Base-by-base conservation (phyloP, 78 protist genomes). In the Capsaspora owczarzaki region DNA sequence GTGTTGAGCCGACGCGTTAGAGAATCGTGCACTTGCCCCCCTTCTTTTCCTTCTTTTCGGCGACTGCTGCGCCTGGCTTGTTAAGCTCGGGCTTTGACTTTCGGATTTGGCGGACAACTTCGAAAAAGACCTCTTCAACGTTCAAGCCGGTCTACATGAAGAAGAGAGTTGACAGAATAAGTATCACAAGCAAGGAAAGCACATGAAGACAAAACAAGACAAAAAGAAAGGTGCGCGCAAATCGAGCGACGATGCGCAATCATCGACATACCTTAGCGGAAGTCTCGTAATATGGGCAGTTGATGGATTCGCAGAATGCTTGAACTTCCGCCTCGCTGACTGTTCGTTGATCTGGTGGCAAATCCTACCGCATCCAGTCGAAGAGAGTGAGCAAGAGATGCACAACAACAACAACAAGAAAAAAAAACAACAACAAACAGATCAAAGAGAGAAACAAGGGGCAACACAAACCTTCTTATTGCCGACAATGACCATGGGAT, bases 401-500 rank as follows among this genome's bases (percentile, higher is more conserved):
- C 22, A 60, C 12, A 16, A 60, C 33, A 60, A 2, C 33, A 19
- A 60, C 35, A 60, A 5, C 31, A 20, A 16, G 12, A 27, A 12
- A 20, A 3, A 16, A 5, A 16, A 60, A 5, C 10, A 5, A 27
- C 33, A 60, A 3, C 6, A 2, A 12, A 16, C n/a, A n/a, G n/a
- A n/a, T n/a, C n/a, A n/a, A n/a, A n/a, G n/a, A n/a, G n/a, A n/a
- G n/a, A n/a, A n/a, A n/a, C n/a, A n/a, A n/a, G n/a, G n/a, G n/a
- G n/a, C n/a, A n/a, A 10, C 66, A 27, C 35, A 3, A 2, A 60
- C 66, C 66, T 20, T 60, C 22, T 85, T 85, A 71, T 85, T 85
- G 42, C 88, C 88, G 33, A 78, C 77, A 20, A 85, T 4, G 37
- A 85, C 74, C 56, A 78, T 42, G 20, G 88, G 88, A 29, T 78